Evolutionary conservation across 1,139 yeast genomes (phyloP), one percentile per base, ranked within the genome.

Genomic region (Arxiozyma slooffiae): DNA sequence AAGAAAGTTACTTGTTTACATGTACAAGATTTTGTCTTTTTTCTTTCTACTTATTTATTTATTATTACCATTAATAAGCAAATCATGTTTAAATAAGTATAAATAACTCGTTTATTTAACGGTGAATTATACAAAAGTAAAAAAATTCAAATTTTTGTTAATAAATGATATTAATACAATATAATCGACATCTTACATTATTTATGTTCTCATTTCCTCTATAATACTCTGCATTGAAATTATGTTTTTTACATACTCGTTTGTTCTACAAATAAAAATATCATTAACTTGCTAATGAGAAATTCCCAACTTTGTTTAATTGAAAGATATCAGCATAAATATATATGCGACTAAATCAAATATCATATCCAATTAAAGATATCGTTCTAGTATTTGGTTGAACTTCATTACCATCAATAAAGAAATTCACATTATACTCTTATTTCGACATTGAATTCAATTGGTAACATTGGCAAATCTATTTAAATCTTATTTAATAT

Each of bases 311-410:
- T 38, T 39, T 42, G 30, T 30, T 18, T 34, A 42, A 21, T 42
- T 45, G 23, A 22, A 60, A 40, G 14, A 53, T 50, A 47, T 65
- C 67, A 23, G 55, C 52, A 44, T 56, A 62, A 38, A 55, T 61
- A 47, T 60, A 58, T 22, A 65, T 60, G 7, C 61, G 54, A 11
- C 63, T 39, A 4, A 67, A 62, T 0, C 63, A 63, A 14, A 59
- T 51, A 49, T 63, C 66, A 48, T 66, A 64, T n/a, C 68, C 68
- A 11, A 60, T 57, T 22, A 65, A 41, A 4, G 69, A 53, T 2
- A 57, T 50, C 58, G 63, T 54, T 49, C 61, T 61, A 9, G 63
- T 55, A 30, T 56, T 57, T 0, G 63, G 60, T 22, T 53, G 47
- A 34, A 46, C 41, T 11, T 44, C 45, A 26, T 51, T 51, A 23